Evolutionary conservation across 202 grass and related monocot genomes (phyloP).

Genomic region (Schoenoplectus tabernaemontani): DNA sequence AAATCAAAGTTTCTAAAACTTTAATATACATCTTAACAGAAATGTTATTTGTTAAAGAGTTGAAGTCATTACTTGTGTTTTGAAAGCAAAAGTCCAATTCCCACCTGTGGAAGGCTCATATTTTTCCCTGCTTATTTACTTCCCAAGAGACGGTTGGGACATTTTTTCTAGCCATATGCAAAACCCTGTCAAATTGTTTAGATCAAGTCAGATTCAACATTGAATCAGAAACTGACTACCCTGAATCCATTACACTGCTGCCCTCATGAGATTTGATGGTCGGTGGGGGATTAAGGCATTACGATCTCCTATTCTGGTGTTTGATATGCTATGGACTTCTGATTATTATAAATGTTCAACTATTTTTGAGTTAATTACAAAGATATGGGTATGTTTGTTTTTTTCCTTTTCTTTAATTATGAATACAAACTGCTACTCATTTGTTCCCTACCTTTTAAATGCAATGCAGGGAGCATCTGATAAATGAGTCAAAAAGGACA

Average conservation of each 20-base stretch:
- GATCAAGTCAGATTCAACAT: background rate
- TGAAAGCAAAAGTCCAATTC: background rate
- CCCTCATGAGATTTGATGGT: background rate
- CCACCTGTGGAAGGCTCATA: background rate
- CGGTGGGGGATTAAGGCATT: background rate
- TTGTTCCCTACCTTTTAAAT: conserved; percentile 11
- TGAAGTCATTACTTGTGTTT: background rate
- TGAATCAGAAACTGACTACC: background rate
- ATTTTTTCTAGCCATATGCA: background rate
- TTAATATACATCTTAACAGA: background rate
- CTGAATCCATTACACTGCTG: background rate
- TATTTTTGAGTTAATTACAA: background rate
- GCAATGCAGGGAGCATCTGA: conserved; percentile 61
- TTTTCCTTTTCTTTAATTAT: background rate
- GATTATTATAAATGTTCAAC: background rate
- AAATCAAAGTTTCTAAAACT: background rate
- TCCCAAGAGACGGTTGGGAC: background rate
- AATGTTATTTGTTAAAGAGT: background rate
- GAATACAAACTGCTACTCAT: background rate
- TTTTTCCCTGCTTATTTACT: background rate
- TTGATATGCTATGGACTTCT: background rate
- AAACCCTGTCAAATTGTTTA: background rate
- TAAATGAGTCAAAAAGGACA: conserved; percentile 44
- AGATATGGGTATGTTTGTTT: background rate
- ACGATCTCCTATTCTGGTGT: background rate